Percentiles rank a stretch among this genome's conserved stretches.
Conservation (phyloP, 768 basidiomycete species). For the Pleurotus cornucopiae region DNA sequence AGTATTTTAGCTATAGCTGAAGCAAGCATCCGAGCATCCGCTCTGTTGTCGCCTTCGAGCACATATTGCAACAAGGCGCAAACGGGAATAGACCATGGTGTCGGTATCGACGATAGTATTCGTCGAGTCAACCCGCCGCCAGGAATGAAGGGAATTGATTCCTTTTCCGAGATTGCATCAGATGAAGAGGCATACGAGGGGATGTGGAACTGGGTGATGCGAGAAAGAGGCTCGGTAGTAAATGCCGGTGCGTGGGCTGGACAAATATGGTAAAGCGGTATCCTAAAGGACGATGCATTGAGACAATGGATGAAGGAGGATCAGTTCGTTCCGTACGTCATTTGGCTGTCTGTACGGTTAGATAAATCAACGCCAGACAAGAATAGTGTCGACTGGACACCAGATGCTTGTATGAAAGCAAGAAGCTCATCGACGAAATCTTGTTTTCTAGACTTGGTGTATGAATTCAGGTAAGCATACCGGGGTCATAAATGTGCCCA, state of each 20-base stretch:
- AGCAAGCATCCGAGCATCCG: constrained; percentile 64
- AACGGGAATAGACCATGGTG: constrained; percentile 46
- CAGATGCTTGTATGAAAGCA: constrained; percentile 48
- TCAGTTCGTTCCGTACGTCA: constrained; percentile 47
- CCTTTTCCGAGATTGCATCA: constrained; percentile 18
- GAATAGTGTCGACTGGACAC: constrained; percentile 53
- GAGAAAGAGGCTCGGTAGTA: constrained; percentile 36
- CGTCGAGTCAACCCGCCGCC: constrained; percentile 72
- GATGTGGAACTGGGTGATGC: constrained; percentile 43
- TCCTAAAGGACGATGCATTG: constrained; percentile 31
- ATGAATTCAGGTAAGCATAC: constrained; percentile 28
- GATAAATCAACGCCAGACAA: constrained; percentile 74
- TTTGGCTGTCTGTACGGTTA: constrained; percentile 72
- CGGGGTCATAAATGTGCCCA: neutral
- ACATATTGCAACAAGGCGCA: constrained; percentile 69
- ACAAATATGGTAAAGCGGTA: constrained; percentile 58
- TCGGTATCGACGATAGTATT: constrained; percentile 54
- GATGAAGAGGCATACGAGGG: constrained; percentile 51
- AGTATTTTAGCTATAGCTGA: constrained; percentile 46
- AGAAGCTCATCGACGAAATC: constrained; percentile 58
- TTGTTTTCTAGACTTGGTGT: constrained; percentile 45
- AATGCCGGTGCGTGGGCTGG: constrained; percentile 42
- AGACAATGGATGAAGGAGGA: neutral
- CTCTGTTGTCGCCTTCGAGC: constrained; percentile 78
- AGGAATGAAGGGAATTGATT: constrained; percentile 65